Evolutionary conservation across 169 alveolate species (phyloP).

Genomic region (Perkinsus olseni): DNA sequence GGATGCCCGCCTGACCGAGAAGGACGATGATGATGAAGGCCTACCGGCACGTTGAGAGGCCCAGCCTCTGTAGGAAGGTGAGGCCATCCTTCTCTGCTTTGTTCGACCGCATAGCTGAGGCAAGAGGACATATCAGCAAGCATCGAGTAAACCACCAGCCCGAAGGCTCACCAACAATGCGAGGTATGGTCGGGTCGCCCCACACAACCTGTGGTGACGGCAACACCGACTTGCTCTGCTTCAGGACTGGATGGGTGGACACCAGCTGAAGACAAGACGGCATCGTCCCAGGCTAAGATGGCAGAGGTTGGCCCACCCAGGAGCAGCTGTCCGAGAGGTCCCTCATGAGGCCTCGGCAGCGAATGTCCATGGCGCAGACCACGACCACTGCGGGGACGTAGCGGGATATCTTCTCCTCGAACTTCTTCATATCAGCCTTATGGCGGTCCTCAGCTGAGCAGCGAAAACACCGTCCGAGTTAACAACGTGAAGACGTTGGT

Average conservation of each 20-base stretch:
- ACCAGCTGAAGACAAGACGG: background rate
- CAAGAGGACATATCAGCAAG: background rate
- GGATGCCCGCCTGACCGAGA: background rate
- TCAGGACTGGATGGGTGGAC: background rate
- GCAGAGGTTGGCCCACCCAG: background rate
- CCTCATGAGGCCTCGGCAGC: background rate
- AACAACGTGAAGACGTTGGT: too few species aligned
- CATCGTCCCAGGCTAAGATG: background rate
- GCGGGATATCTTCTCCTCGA: background rate
- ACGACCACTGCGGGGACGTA: background rate
- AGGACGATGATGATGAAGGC: background rate
- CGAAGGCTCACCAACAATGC: background rate
- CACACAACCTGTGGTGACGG: background rate
- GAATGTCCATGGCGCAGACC: background rate
- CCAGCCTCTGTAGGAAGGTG: background rate
- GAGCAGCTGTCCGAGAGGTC: background rate
- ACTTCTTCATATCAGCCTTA: background rate
- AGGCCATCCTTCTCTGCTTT: background rate
- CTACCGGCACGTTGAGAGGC: background rate
- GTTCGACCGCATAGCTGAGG: background rate
- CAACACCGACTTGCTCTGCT: background rate
- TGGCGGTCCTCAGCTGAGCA: background rate
- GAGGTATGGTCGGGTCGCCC: background rate
- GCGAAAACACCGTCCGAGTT: too few species aligned
- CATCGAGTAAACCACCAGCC: background rate